phyloP scores from a whole-genome alignment of 2,329 filamentous ascomycete species.

The Ceratocystis smalleyi region DNA sequence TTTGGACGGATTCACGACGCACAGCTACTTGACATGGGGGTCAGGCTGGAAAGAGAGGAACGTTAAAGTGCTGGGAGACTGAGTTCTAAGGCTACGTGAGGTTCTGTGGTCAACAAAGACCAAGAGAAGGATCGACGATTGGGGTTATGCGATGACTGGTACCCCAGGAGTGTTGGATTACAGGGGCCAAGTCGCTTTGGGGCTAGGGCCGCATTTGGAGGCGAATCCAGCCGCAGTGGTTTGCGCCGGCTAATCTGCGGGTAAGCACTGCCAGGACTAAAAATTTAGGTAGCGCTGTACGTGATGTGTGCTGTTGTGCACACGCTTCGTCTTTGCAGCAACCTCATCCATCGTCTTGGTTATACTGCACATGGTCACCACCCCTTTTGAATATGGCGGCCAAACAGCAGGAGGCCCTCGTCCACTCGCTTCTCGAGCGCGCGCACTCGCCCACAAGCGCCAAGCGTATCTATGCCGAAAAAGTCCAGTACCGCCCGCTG shows the following conservation, averaged over 20 bases:
- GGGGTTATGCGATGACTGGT: no score
- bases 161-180: no score
- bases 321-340: neutral
- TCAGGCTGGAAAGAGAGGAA: no score
- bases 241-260: constrained; percentile 9
- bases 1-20: no score
- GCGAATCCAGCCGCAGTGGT: neutral
- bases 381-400: constrained; percentile 23
- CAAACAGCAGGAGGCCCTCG: constrained; percentile 24
- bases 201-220: no score
- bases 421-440: constrained; percentile 52
- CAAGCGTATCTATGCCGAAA: constrained; percentile 60
- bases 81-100: no score
- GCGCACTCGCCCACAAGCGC: constrained; percentile 64
- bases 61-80: neutral
- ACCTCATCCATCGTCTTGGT: neutral
- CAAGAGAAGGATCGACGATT: no score
- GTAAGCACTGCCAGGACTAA: neutral
- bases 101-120: no score
- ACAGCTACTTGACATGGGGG: no score
- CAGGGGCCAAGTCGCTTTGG: no score
- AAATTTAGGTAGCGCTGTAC: neutral
- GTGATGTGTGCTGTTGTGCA: no score
- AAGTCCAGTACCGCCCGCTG: constrained; percentile 68
- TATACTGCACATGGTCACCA: neutral